These are phyloP conservation scores for Lentinula sp. DNA, from an alignment of 768 basidiomycete species.

Conservation along the genomic window DNA sequence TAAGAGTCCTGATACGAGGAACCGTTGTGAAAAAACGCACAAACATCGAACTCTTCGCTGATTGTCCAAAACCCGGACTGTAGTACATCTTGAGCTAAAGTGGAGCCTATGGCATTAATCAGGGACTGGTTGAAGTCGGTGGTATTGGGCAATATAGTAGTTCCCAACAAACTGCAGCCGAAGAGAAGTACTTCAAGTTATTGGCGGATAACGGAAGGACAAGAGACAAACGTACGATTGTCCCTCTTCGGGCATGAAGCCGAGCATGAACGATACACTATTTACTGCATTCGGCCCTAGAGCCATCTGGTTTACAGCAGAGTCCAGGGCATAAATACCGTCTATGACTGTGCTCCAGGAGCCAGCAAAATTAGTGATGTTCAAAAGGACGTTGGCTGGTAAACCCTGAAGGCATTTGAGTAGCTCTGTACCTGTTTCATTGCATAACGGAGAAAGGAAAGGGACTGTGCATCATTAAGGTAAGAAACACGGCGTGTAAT, in stretches of 20 bases:
- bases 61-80: conserved; percentile 13
- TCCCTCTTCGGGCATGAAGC: conserved; percentile 15
- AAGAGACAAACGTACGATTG: conserved; percentile 11
- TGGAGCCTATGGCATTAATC: conserved; percentile 1
- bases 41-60: conserved; percentile 7
- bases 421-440: conserved; percentile 7
- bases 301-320: conserved; percentile 10
- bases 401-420: conserved; percentile 11
- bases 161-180: conserved; percentile 6
- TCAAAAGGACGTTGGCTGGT: conserved; percentile 11
- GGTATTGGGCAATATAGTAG: conserved; percentile 9
- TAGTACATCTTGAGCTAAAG: conserved; percentile 1
- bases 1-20: background rate
- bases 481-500: background rate
- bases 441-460: conserved; percentile 8
- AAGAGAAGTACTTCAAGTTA: background rate
- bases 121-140: conserved; percentile 10
- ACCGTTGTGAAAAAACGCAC: conserved; percentile 3
- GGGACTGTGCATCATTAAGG: conserved; percentile 4
- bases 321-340: conserved; percentile 8
- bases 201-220: background rate
- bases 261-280: conserved; percentile 12
- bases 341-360: conserved; percentile 11
- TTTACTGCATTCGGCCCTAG: conserved; percentile 10
- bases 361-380: conserved; percentile 10